These are phyloP conservation scores for Lizanozyma gosingica DNA, from an alignment of 1,139 yeast genomes.

Conservation along the genomic window DNA sequence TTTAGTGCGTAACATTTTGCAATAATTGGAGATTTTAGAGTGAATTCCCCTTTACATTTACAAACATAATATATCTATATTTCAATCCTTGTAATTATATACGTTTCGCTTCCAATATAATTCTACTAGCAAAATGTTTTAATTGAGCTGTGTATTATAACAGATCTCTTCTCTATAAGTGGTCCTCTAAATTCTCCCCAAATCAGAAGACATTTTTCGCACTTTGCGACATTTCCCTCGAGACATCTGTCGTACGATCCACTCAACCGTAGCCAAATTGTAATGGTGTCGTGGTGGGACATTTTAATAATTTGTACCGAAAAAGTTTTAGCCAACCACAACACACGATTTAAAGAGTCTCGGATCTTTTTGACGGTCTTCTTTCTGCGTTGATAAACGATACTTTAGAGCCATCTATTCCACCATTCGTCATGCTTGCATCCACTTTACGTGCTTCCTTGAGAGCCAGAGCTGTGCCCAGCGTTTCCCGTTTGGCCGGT, in stretches of 20 bases:
- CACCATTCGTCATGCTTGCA: constrained; percentile 28
- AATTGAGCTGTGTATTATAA: too few species aligned
- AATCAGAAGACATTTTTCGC: too few species aligned
- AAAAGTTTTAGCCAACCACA: not conserved
- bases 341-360: not conserved
- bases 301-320: not conserved
- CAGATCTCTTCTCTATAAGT: too few species aligned
- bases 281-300: not conserved
- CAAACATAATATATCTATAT: too few species aligned
- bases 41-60: too few species aligned
- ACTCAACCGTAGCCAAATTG: not conserved
- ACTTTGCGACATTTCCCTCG: not conserved
- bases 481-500: constrained; percentile 10
- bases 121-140: too few species aligned
- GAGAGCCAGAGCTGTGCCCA: constrained; percentile 34
- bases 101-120: too few species aligned
- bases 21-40: too few species aligned
- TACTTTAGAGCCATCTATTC: not conserved
- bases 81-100: too few species aligned
- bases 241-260: not conserved
- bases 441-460: constrained; percentile 46
- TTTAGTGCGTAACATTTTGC: too few species aligned
- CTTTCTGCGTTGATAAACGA: not conserved
- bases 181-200: too few species aligned
- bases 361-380: too few species aligned